Percentiles rank a stretch among this genome's conserved stretches.
phyloP scores from a whole-genome alignment of 805 yeast genomes.

The Candida chilensis region DNA sequence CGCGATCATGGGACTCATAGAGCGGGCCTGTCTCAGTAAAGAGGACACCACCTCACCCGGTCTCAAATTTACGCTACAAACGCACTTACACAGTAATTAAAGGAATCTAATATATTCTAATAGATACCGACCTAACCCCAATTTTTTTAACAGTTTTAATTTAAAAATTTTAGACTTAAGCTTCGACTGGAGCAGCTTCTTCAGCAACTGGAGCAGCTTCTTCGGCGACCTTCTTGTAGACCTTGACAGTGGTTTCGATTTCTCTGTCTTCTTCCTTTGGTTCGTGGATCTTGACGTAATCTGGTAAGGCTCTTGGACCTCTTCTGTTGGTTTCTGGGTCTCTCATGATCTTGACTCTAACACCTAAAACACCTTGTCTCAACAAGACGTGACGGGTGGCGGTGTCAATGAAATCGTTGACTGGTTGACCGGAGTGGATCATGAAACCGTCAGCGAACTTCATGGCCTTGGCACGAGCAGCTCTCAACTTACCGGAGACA shows the following conservation, averaged over 20 bases:
- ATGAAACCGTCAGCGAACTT: constrained; percentile 99
- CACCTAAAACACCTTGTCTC: constrained; percentile 99
- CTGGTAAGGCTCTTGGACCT: constrained; percentile 93
- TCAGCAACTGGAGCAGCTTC: constrained; percentile 14
- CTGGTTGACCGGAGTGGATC: constrained; percentile 99
- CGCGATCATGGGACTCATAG: no score
- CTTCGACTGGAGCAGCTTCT: constrained; percentile 25
- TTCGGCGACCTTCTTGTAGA: constrained; percentile 45
- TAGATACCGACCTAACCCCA: no score
- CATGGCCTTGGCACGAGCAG: constrained; percentile 99
- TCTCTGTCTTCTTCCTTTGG: constrained; percentile 90
- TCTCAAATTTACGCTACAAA: no score
- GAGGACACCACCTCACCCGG: no score
- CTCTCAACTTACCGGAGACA: constrained; percentile 98
- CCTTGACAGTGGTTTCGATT: constrained; percentile 75
- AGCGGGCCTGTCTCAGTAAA: no score
- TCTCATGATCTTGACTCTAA: constrained; percentile 98
- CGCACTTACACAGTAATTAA: no score
- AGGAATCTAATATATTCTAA: no score
- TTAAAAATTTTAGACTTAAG: constrained; percentile 4
- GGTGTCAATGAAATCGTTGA: constrained; percentile 94
- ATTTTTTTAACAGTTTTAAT: no score
- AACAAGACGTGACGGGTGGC: constrained; percentile 99
- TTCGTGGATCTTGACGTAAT: constrained; percentile 84
- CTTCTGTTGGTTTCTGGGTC: constrained; percentile 84